Conservation (phyloP, 305 asterid genomes). For the Withania somnifera region DNA sequence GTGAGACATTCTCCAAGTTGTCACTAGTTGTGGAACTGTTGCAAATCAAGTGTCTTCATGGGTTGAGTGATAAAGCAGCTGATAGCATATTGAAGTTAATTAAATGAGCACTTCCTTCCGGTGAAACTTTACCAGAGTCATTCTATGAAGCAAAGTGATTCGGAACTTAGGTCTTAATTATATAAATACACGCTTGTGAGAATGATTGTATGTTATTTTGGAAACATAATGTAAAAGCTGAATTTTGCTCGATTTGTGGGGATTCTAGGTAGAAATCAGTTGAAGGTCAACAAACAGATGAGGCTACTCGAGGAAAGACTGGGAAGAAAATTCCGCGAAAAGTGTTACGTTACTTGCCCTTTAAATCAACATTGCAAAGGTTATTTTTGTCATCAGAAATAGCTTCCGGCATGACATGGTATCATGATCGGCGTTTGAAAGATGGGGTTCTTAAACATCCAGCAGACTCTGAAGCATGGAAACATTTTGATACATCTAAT, state of each 20-base stretch:
- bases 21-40: neutral
- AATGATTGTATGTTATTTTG: neutral
- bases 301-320: neutral
- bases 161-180: neutral
- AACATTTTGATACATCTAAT: neutral
- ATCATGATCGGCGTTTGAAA: neutral
- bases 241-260: neutral
- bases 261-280: neutral
- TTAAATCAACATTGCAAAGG: neutral
- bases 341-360: too few relatives aligned
- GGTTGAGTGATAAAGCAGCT: neutral
- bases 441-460: conserved; percentile 2
- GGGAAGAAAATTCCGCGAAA: neutral
- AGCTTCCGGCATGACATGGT: neutral
- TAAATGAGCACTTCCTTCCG: neutral
- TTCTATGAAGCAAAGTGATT: neutral
- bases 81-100: neutral
- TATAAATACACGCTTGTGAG: neutral
- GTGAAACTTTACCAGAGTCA: neutral
- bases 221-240: neutral
- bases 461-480: neutral
- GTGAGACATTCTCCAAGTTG: neutral
- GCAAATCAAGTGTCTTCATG: neutral
- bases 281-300: neutral
- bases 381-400: neutral